Evolutionary conservation across 768 basidiomycete species (phyloP), one percentile per base, ranked within the genome.

Genomic region (Podaxis carcinomalis): DNA sequence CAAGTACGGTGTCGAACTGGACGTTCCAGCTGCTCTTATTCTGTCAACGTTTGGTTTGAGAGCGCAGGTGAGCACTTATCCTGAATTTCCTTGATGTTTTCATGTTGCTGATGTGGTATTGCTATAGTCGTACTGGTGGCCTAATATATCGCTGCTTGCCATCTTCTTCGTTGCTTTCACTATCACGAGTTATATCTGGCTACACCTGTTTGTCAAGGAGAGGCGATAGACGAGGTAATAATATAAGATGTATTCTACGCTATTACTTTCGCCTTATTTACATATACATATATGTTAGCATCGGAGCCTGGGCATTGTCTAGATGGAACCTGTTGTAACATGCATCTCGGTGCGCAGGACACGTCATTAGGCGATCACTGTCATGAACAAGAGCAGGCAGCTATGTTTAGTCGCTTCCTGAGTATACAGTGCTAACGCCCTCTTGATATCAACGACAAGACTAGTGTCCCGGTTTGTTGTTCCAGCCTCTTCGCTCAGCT

Each of bases 1-100:
- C 65, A 92, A 90, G 92, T 98, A 95, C 71, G 97, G 97, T 28
- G 90, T 99, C 2, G 97, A 98, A 68, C 80, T 99, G 47, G 95
- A 98, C 68, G 88, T 99, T 0, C 96, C 97, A 0, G 94, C 95
- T 4, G 96, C 97, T 0, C 91, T 94, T 2, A 98, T 99, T 68
- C 77, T 99, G 21, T 95, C 93, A 6, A 88, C 89, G 27, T 99
- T 99, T 67, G 97, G 97, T 4, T 85, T 99, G 56, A 83, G 88
- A 62, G 89, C 95, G 27, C 93, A 94, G 80, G 91, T 81, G 67
- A 16, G 72, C 65, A 19, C 42, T 27, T 28, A 23, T 51, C 14
- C 75, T 73, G 71, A n/a, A 6, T 46, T 13, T 10, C 42, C 21
- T 2, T 16, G 3, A 56, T 23, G 16, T 25, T 11, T 14, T 13